Conservation (phyloP, 257 asterid genomes). For the Solanum appendiculatum region DNA sequence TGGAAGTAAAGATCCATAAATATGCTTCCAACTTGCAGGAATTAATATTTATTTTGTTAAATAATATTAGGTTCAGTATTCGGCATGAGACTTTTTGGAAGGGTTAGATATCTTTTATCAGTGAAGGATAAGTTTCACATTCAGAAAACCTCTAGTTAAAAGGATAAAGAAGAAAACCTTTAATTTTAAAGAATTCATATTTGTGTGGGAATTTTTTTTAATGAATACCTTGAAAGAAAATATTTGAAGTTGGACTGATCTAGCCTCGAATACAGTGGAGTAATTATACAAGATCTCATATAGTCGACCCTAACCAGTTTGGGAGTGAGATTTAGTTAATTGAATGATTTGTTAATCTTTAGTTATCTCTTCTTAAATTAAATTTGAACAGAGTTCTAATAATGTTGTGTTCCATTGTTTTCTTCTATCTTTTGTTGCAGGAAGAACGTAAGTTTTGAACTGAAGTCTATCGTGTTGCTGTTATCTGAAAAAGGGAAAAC, state of each 20-base stretch:
- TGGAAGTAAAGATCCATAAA: background rate
- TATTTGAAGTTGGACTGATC: background rate
- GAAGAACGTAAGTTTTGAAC: conserved; percentile 37
- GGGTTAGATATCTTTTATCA: background rate
- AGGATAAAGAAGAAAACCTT: background rate
- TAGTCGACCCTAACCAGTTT: background rate
- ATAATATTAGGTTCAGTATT: background rate
- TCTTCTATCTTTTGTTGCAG: conserved; percentile 11
- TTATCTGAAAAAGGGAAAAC: background rate
- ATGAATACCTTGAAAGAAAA: background rate
- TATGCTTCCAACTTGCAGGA: background rate
- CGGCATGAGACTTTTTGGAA: background rate
- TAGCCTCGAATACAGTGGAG: background rate
- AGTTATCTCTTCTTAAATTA: background rate
- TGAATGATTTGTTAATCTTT: background rate
- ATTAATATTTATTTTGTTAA: background rate
- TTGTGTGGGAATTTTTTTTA: background rate
- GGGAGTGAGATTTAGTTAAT: background rate
- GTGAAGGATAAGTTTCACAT: background rate
- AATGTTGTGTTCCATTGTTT: background rate
- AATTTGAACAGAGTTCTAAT: background rate
- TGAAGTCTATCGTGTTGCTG: background rate
- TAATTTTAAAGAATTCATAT: background rate
- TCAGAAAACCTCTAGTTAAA: background rate
- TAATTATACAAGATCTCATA: background rate